Evolutionary conservation across 2,329 filamentous ascomycete species (phyloP).

Genomic region (Neopestalotiopsis sp.): DNA sequence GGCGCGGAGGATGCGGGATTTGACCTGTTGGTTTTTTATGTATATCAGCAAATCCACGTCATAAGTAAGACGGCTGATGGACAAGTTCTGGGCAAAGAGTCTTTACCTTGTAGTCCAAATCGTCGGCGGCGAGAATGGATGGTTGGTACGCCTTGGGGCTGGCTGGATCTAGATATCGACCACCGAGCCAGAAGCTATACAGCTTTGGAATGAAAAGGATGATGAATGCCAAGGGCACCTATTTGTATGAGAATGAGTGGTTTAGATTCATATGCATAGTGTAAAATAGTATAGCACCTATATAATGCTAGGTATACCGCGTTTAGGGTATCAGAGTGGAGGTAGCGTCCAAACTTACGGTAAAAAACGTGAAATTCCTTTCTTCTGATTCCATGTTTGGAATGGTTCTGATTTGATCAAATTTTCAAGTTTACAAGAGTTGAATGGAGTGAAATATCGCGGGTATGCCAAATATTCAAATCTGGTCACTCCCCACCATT

Average conservation of each 20-base stretch:
- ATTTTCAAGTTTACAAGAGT: neutral
- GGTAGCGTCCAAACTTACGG: neutral
- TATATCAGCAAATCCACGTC: neutral
- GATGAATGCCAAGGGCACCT: constrained; percentile 26
- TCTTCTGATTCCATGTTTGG: constrained; percentile 9
- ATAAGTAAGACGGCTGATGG: neutral
- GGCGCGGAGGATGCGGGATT: constrained; percentile 25
- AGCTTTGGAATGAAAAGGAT: constrained; percentile 25
- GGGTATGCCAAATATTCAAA: neutral
- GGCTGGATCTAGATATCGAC: constrained; percentile 23
- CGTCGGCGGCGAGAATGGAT: constrained; percentile 22
- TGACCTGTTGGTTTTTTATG: constrained; percentile 7
- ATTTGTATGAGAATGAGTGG: neutral
- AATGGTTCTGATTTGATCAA: neutral
- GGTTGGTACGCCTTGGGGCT: constrained; percentile 23
- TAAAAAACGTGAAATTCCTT: constrained; percentile 22
- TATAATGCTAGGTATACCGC: too few relatives aligned
- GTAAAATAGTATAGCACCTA: too few relatives aligned
- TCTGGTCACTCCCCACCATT: neutral
- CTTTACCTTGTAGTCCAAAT: constrained; percentile 21
- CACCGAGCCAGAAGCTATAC: constrained; percentile 23
- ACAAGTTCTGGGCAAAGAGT: neutral
- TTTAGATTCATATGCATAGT: too few relatives aligned
- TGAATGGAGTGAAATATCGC: neutral
- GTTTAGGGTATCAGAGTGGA: too few relatives aligned